These are phyloP conservation scores for Murraya koenigii DNA, from an alignment of 345 rosid species.

Conservation along the genomic window DNA sequence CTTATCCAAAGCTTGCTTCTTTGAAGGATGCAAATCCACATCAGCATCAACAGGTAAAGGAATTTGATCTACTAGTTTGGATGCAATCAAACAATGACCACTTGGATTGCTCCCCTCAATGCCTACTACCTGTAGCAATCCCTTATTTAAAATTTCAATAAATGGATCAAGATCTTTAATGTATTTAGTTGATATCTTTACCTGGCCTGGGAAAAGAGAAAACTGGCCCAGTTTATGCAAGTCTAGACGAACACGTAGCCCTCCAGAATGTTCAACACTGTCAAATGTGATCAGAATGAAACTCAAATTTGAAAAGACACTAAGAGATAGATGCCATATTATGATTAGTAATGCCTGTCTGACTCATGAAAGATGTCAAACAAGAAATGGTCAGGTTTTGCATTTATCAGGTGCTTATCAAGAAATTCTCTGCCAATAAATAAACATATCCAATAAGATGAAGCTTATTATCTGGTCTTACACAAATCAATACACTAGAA, in stretches of 20 bases:
- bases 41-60: constrained; percentile 46
- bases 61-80: constrained; percentile 64
- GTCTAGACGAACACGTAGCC: constrained; percentile 77
- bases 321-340: neutral
- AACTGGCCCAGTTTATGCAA: constrained; percentile 60
- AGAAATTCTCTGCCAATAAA: neutral
- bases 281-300: constrained; percentile 13
- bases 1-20: constrained; percentile 71
- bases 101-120: constrained; percentile 91
- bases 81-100: constrained; percentile 87
- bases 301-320: neutral
- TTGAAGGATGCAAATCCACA: constrained; percentile 52
- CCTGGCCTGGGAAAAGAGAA: constrained; percentile 98
- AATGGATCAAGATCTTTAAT: constrained; percentile 12
- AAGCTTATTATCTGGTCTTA: constrained; percentile 1
- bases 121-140: constrained; percentile 72
- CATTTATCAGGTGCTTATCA: neutral
- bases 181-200: constrained; percentile 21
- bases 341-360: neutral
- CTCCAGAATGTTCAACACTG: constrained; percentile 86
- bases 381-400: neutral
- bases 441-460: constrained; percentile 5
- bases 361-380: neutral
- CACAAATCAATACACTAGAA: neutral
- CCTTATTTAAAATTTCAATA: constrained; percentile 12